These are phyloP conservation scores for Exophiala aquamarina DNA, from an alignment of 2,329 filamentous ascomycete genomes.

Conservation along the genomic window DNA sequence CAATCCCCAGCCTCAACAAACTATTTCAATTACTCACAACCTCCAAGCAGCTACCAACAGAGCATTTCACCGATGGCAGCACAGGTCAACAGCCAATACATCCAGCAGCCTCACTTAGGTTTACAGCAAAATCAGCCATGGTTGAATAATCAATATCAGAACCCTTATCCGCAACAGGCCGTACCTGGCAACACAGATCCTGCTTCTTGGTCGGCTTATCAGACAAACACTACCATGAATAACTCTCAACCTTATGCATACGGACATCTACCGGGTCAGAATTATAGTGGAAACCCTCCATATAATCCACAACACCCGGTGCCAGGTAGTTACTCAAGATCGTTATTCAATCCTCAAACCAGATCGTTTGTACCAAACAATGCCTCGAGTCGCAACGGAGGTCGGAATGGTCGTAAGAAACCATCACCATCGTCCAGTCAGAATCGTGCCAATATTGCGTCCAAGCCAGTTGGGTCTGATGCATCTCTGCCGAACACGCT, in stretches of 20 bases:
- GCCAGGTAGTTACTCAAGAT: conserved; percentile 78
- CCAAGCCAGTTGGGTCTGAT: conserved; percentile 12
- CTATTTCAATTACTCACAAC: conserved; percentile 20
- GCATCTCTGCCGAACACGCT: conserved; percentile 2
- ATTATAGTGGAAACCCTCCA: conserved; percentile 59
- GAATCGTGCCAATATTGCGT: conserved; percentile 31
- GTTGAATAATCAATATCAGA: conserved; percentile 40
- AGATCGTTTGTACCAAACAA: conserved; percentile 81
- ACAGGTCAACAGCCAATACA: conserved; percentile 25
- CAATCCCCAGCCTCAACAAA: conserved; percentile 10
- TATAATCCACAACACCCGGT: conserved; percentile 67
- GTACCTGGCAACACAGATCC: conserved; percentile 36
- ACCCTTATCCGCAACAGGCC: conserved; percentile 39
- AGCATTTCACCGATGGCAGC: conserved; percentile 16
- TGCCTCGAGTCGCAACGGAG: conserved; percentile 35
- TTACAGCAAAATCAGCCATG: conserved; percentile 32
- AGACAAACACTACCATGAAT: conserved; percentile 7
- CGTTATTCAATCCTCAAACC: conserved; percentile 90
- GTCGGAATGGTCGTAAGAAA: conserved; percentile 30
- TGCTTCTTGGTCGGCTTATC: conserved; percentile 23
- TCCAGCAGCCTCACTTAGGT: conserved; percentile 32
- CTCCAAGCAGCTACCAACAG: conserved; percentile 15
- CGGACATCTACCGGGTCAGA: conserved; percentile 71
- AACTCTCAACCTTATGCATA: conserved; percentile 66
- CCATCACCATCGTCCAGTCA: conserved; percentile 29